Evolutionary conservation across 352 stramenopile genomes (phyloP).

Genomic region (Pythium monospermum): DNA sequence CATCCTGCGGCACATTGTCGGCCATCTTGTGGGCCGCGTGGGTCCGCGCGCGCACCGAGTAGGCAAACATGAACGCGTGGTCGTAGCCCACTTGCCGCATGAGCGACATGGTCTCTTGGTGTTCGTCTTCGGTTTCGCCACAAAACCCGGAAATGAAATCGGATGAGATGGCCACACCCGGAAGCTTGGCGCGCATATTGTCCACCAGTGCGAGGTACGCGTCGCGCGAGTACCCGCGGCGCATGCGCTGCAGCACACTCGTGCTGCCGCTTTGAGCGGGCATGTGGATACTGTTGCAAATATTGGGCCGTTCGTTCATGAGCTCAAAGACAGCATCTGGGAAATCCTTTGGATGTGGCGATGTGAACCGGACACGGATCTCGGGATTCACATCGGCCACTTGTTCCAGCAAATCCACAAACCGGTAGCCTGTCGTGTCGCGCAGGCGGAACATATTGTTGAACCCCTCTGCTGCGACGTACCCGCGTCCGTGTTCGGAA

Average conservation of each 20-base stretch:
- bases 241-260: conserved; percentile 88
- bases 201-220: conserved; percentile 96
- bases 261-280: conserved; percentile 96
- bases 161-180: conserved; percentile 86
- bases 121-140: conserved; percentile 97
- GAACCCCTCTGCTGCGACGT: conserved; percentile 91
- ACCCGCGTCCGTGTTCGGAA: conserved; percentile 56
- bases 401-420: conserved; percentile 95
- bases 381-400: conserved; percentile 93
- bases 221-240: conserved; percentile 94
- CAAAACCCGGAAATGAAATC: conserved; percentile 99
- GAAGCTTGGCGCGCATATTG: conserved; percentile 82
- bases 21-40: conserved; percentile 93
- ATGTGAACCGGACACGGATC: conserved; percentile 98
- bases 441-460: conserved; percentile 91
- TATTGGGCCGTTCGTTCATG: conserved; percentile 90
- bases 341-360: conserved; percentile 99
- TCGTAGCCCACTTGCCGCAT: conserved; percentile 90
- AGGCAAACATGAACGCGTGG: conserved; percentile 99
- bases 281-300: conserved; percentile 98
- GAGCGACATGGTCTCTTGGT: conserved; percentile 90
- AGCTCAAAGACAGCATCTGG: conserved; percentile 90
- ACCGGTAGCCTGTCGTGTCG: conserved; percentile 90
- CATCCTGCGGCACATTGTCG: conserved; percentile 93
- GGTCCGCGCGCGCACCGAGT: conserved; percentile 95